These are phyloP conservation scores for Xerocomus potaroensis DNA, from an alignment of 768 basidiomycete genomes.

Conservation along the genomic window DNA sequence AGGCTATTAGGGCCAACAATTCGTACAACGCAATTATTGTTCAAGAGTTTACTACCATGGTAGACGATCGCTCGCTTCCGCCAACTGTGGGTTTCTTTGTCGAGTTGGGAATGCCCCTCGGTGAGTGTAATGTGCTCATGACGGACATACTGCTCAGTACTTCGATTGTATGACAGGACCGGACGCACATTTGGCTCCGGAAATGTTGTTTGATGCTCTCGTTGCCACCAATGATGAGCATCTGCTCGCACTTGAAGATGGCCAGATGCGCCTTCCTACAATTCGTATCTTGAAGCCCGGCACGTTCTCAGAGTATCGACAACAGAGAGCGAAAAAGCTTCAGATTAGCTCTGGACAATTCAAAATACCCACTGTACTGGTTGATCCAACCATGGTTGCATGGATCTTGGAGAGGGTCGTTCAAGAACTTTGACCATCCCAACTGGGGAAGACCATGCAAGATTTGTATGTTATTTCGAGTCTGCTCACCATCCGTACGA, in stretches of 20 bases:
- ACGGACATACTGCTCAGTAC: not conserved
- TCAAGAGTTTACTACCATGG: slow-evolving; percentile 11
- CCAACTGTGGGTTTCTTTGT: slow-evolving; percentile 13
- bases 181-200: not conserved
- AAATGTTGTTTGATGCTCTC: slow-evolving; percentile 11
- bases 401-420: slow-evolving; percentile 19
- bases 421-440: slow-evolving; percentile 13
- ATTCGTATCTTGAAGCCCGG: slow-evolving; percentile 18
- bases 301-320: slow-evolving; percentile 18
- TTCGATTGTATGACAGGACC: slow-evolving; percentile 2
- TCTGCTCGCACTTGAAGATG: not conserved
- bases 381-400: slow-evolving; percentile 1
- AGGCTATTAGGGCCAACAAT: not conserved
- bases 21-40: slow-evolving; percentile 6
- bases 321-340: slow-evolving; percentile 3
- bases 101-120: slow-evolving; percentile 9
- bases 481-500: too few relatives aligned
- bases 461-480: too few relatives aligned
- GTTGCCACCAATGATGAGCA: not conserved
- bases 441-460: too few relatives aligned
- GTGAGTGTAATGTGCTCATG: slow-evolving; percentile 1
- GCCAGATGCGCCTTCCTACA: slow-evolving; percentile 12
- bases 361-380: slow-evolving; percentile 12
- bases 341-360: slow-evolving; percentile 8
- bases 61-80: slow-evolving; percentile 10